Percentiles rank a stretch among this genome's conserved stretches.
Evolutionary conservation across 371 early-diverging fungal genomes (phyloP).

Genomic region (Syncephalastrum racemosum): DNA sequence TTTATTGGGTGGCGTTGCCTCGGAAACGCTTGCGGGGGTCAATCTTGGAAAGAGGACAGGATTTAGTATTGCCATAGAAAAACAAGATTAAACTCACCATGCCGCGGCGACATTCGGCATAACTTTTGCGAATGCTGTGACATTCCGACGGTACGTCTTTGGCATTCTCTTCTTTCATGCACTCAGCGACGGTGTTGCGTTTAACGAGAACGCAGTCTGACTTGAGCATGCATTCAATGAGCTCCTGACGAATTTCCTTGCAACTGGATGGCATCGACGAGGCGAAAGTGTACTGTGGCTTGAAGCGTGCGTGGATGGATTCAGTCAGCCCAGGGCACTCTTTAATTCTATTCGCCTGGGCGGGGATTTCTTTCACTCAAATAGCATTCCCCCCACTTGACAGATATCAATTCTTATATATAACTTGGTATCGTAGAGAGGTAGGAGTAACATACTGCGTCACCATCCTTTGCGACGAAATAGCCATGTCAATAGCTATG

Average conservation of each 20-base stretch:
- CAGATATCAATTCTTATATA: no score
- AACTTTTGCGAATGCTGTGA: slow-evolving; percentile 62
- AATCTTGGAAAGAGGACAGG: slow-evolving; percentile 22
- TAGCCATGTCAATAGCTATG: no score
- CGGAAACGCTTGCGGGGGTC: slow-evolving; percentile 54
- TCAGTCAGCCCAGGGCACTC: no score
- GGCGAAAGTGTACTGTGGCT: no score
- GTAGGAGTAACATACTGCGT: no score
- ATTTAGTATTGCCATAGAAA: neutral
- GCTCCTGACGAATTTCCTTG: slow-evolving; percentile 68
- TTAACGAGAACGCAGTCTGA: slow-evolving; percentile 72
- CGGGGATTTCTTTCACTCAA: no score
- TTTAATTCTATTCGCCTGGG: no score
- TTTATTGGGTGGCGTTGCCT: slow-evolving; percentile 46
- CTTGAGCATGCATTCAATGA: slow-evolving; percentile 71
- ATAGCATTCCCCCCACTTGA: no score
- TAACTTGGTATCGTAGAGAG: no score
- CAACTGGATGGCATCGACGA: slow-evolving; percentile 62
- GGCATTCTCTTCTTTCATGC: slow-evolving; percentile 62
- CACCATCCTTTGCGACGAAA: no score
- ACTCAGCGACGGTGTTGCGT: slow-evolving; percentile 64
- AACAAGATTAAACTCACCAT: slow-evolving; percentile 46
- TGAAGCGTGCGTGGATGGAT: no score
- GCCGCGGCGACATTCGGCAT: slow-evolving; percentile 71
- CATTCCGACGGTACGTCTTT: slow-evolving; percentile 64